Percentiles rank a stretch among this genome's conserved stretches.
Conservation (phyloP, 2,329 filamentous ascomycete genomes). For the Hymenoscyphus infarciens region DNA sequence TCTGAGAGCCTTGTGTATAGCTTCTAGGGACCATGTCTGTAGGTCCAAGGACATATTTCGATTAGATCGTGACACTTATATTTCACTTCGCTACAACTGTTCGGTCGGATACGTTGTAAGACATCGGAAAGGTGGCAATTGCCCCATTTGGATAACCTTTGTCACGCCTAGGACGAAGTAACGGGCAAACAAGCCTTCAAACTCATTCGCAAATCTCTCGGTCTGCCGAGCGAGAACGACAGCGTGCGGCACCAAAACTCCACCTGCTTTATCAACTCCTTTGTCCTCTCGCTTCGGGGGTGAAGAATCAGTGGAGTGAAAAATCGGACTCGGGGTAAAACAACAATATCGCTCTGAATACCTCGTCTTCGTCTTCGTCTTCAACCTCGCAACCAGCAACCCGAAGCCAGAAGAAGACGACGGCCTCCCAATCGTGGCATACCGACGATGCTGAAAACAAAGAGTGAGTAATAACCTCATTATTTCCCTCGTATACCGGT, state of each 20-base stretch:
- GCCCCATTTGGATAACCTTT: too few species aligned
- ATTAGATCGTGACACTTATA: too few species aligned
- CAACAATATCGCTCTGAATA: background rate
- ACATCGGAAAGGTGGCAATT: too few species aligned
- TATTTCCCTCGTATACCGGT: background rate
- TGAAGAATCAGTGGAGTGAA: background rate
- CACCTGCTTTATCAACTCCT: background rate
- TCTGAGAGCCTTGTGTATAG: too few species aligned
- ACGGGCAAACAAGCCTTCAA: background rate
- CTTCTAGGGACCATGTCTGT: too few species aligned
- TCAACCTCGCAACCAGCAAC: background rate
- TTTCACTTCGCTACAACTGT: too few species aligned
- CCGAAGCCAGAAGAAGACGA: background rate
- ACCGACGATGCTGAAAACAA: slow-evolving; percentile 24
- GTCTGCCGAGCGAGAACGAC: background rate
- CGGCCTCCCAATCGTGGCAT: slow-evolving; percentile 13
- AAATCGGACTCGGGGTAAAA: background rate
- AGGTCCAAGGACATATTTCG: too few species aligned
- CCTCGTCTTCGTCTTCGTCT: background rate
- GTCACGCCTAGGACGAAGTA: too few species aligned
- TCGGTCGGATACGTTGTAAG: too few species aligned
- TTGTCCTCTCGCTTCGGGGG: background rate
- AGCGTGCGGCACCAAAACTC: background rate
- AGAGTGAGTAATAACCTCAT: slow-evolving; percentile 18
- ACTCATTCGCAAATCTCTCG: background rate